These are phyloP conservation scores for Fusarium napiforme DNA, from an alignment of 2,329 filamentous ascomycete species.

Conservation along the genomic window DNA sequence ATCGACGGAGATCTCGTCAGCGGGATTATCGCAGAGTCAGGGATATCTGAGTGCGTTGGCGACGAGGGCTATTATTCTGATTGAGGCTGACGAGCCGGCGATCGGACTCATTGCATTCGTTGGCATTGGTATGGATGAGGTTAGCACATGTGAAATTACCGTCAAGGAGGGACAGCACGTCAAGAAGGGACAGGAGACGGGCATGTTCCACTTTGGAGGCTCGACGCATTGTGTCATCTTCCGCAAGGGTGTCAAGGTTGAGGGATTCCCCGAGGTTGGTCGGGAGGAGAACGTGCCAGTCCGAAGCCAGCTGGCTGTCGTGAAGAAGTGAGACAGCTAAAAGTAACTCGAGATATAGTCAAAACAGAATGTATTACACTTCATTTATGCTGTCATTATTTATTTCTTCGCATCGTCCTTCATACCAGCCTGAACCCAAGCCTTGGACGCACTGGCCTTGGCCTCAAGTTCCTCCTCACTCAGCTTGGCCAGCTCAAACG, in stretches of 20 bases:
- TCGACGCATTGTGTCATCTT: conserved; percentile 77
- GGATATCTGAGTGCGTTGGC: conserved; percentile 76
- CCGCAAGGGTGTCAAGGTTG: conserved; percentile 62
- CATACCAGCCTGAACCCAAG: conserved; percentile 78
- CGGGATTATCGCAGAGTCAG: conserved; percentile 64
- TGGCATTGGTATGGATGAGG: conserved; percentile 80
- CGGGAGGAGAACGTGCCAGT: conserved; percentile 54
- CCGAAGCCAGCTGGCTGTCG: conserved; percentile 51
- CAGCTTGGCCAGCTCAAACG: conserved; percentile 59
- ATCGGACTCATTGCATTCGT: conserved; percentile 78
- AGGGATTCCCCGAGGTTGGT: conserved; percentile 51
- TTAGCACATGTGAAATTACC: conserved; percentile 77
- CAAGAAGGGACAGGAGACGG: conserved; percentile 75
- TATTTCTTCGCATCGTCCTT: conserved; percentile 69
- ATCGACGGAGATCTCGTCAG: conserved; percentile 51
- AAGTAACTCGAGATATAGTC: neutral
- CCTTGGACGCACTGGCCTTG: conserved; percentile 61
- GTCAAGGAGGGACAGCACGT: conserved; percentile 73
- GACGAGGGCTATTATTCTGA: conserved; percentile 75
- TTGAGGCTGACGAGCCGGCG: conserved; percentile 73
- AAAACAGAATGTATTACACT: conserved; percentile 6
- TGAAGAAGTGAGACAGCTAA: conserved; percentile 26
- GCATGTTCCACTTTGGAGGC: conserved; percentile 86
- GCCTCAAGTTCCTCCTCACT: conserved; percentile 67
- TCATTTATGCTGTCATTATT: conserved; percentile 4